A percentile compares a stretch with the other conserved stretches of the same genome.
phyloP scores from a whole-genome alignment of 2,329 filamentous ascomycete species.

The Plectosphaerella cucumerina region DNA sequence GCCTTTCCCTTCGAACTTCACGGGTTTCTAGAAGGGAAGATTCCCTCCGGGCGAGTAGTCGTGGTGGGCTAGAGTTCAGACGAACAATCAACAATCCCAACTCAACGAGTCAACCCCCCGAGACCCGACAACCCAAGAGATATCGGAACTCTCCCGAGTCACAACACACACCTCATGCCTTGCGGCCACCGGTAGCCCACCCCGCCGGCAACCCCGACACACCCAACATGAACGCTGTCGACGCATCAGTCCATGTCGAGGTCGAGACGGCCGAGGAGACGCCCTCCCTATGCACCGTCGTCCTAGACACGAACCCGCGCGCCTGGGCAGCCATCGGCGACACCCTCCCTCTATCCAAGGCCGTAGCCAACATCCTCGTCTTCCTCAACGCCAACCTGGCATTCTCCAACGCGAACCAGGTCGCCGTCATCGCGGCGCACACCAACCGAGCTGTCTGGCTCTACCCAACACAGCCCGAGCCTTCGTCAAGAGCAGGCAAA shows the following conservation, averaged over 20 bases:
- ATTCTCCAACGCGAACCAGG: conserved; percentile 88
- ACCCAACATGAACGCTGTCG: conserved; percentile 54
- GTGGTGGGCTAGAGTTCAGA: not conserved
- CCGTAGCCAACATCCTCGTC: conserved; percentile 84
- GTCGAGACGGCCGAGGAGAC: conserved; percentile 47
- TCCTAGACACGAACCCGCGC: conserved; percentile 94
- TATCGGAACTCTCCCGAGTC: no score
- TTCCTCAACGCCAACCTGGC: conserved; percentile 96
- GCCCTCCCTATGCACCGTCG: conserved; percentile 82
- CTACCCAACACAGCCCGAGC: conserved; percentile 58
- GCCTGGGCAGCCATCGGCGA: conserved; percentile 80
- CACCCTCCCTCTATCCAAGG: conserved; percentile 74
- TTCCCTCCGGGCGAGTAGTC: not conserved
- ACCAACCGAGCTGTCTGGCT: conserved; percentile 83
- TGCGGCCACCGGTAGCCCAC: not conserved
- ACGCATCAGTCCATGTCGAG: conserved; percentile 59
- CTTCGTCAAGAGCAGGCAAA: conserved; percentile 27
- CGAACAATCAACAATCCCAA: not conserved
- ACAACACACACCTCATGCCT: not conserved
- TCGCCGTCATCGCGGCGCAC: conserved; percentile 88
- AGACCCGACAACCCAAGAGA: not conserved
- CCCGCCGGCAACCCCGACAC: conserved; percentile 15
- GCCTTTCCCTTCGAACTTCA: not conserved
- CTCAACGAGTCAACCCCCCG: not conserved
- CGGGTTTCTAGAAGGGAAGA: not conserved